Evolutionary conservation across 192 early-diverging fungal species (phyloP), one percentile per base, ranked within the genome.

Genomic region (Phycomyces blakesleeanus): DNA sequence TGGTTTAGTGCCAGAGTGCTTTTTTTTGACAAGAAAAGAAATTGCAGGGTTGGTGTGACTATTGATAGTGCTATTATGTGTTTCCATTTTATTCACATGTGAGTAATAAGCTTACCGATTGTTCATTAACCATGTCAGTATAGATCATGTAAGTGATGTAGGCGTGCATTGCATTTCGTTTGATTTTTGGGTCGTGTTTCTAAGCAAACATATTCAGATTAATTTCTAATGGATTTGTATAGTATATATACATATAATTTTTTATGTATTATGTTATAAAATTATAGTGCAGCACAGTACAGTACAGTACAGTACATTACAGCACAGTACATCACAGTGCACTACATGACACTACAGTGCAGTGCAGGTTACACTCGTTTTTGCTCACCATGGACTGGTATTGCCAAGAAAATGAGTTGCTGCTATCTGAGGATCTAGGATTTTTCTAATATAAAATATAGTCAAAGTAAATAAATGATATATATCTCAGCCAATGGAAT

Each of bases 61-160:
- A 34, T 34, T 34, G 29, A 34, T 34, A 34, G 29, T 34, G 29
- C 29, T 34, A 34, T 34, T 34, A 2, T 34, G 29, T 7, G 29
- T 34, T 34, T 34, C 29, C 29, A 34, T 34, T 34, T 2, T 34
- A 34, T 34, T 34, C 29, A 34, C 29, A 34, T 34, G 29, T 34
- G 7, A 34, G 7, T 2, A 5, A 34, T 5, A 5, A 34, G 24
- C 59, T 61, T 61, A 61, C 59, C n/a, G 38, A 42, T 10, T 60
- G 59, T 15, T 66, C 60, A 52, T 72, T 41, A 11, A 37, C 59
- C 37, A 66, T 27, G 60, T 78, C 70, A 38, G 74, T 76, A 55
- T 79, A 79, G 29, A 79, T 79, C 77, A 79, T 76, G 47, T 79
- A 79, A 25, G 78, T 68, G 12, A 79, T 79, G 57, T 79, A 79